A percentile compares a stretch with the other conserved stretches of the same genome.
Evolutionary conservation across 163 green algal species (phyloP).

Genomic region (Scenedesmus sp.): DNA sequence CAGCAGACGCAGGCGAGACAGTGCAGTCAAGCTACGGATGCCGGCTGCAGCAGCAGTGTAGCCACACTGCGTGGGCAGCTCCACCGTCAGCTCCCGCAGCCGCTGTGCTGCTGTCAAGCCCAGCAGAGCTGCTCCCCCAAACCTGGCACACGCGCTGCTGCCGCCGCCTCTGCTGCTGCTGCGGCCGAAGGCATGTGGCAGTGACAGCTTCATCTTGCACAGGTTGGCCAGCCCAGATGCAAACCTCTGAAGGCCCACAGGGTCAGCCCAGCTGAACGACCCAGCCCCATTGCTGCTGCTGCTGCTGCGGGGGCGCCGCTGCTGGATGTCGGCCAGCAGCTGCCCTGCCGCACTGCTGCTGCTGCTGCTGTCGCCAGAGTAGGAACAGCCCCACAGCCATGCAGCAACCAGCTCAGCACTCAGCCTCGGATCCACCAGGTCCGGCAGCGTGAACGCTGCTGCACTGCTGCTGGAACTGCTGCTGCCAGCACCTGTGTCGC

Average conservation of each 20-base stretch:
- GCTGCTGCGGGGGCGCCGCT: neutral
- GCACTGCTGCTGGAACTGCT: neutral
- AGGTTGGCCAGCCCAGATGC: conserved; percentile 24
- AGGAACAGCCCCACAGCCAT: conserved; percentile 30
- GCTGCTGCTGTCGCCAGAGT: conserved; percentile 14
- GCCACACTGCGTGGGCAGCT: neutral
- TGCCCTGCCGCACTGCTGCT: neutral
- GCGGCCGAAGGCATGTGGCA: neutral
- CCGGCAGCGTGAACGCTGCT: neutral
- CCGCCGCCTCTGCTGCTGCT: neutral
- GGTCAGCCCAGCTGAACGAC: neutral
- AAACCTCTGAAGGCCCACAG: neutral
- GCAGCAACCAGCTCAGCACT: conserved; percentile 24
- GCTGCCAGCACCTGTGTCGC: neutral
- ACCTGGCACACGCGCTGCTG: neutral
- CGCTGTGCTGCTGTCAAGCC: neutral
- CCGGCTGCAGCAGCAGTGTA: conserved; percentile 19
- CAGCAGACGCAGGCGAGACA: conserved; percentile 23
- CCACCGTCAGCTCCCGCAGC: conserved; percentile 13
- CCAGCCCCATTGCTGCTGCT: neutral
- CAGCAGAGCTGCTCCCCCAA: conserved; percentile 10
- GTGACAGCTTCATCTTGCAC: conserved; percentile 10
- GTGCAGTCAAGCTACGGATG: neutral
- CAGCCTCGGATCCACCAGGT: conserved; percentile 27
- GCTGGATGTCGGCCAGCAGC: conserved; percentile 8